Conservation (phyloP, 371 early-diverging fungal genomes). For the Cladochytrium tenue region DNA sequence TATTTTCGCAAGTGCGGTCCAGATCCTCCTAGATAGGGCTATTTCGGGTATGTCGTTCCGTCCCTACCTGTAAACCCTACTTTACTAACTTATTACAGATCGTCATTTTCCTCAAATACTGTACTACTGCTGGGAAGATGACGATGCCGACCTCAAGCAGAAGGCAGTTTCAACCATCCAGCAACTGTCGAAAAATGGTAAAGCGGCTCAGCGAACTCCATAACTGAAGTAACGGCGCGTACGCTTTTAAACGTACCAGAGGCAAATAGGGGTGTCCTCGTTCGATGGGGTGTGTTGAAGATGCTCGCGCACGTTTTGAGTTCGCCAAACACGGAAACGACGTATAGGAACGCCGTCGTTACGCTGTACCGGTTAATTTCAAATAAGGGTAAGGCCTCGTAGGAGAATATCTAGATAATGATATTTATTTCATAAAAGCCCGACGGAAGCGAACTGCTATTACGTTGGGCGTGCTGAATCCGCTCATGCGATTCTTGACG, state of each 20-base stretch:
- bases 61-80: conserved; percentile 52
- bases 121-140: conserved; percentile 44
- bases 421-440: conserved; percentile 36
- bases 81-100: conserved; percentile 31
- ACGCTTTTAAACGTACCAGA: too few relatives aligned
- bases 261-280: conserved; percentile 55
- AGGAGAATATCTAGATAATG: conserved; percentile 1
- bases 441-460: conserved; percentile 55
- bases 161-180: conserved; percentile 70
- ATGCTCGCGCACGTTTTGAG: conserved; percentile 66
- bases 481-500: conserved; percentile 58
- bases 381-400: conserved; percentile 50
- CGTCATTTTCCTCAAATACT: conserved; percentile 57
- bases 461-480: conserved; percentile 61
- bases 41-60: conserved; percentile 57
- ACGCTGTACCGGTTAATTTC: conserved; percentile 72
- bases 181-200: conserved; percentile 69
- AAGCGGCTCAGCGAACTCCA: neutral
- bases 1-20: conserved; percentile 54
- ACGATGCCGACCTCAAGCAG: conserved; percentile 52
- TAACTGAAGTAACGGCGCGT: neutral
- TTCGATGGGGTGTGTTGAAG: conserved; percentile 61
- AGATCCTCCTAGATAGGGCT: conserved; percentile 68
- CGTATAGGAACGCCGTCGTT: conserved; percentile 69
- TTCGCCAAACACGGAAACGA: conserved; percentile 55